These are phyloP conservation scores for Aspergillus novofumigatus DNA, from an alignment of 2,329 filamentous ascomycete genomes.

Conservation along the genomic window DNA sequence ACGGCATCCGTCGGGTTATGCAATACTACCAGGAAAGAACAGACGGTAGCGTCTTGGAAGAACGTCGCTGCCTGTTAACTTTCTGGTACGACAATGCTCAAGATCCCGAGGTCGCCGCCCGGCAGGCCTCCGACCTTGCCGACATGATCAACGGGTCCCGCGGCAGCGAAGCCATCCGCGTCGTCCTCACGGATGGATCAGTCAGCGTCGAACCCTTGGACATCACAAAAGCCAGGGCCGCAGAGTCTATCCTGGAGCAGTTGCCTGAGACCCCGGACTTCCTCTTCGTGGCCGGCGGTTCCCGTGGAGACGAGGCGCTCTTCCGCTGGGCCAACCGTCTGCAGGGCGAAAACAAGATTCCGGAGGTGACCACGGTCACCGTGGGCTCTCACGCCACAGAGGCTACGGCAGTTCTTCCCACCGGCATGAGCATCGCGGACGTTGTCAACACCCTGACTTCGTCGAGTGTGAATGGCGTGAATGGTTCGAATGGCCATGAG, in stretches of 20 bases:
- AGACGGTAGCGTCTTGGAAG: conserved; percentile 78
- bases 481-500: not conserved
- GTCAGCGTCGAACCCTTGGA: conserved; percentile 80
- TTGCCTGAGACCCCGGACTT: conserved; percentile 69
- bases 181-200: conserved; percentile 72
- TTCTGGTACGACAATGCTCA: conserved; percentile 81
- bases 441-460: conserved; percentile 15
- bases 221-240: conserved; percentile 80
- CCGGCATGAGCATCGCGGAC: conserved; percentile 74
- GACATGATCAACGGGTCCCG: conserved; percentile 92
- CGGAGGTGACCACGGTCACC: conserved; percentile 75
- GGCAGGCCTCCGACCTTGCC: conserved; percentile 83
- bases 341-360: conserved; percentile 51
- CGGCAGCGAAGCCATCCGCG: conserved; percentile 74
- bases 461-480: conserved; percentile 8
- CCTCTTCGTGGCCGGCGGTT: conserved; percentile 81
- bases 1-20: conserved; percentile 74
- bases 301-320: conserved; percentile 82
- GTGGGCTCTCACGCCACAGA: conserved; percentile 80
- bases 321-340: conserved; percentile 91
- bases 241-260: conserved; percentile 63
- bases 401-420: conserved; percentile 74
- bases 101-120: conserved; percentile 68
- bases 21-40: conserved; percentile 86
- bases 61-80: conserved; percentile 77